These are phyloP conservation scores for Erigeron canadensis DNA, from an alignment of 129 eudicot species.

Conservation along the genomic window DNA sequence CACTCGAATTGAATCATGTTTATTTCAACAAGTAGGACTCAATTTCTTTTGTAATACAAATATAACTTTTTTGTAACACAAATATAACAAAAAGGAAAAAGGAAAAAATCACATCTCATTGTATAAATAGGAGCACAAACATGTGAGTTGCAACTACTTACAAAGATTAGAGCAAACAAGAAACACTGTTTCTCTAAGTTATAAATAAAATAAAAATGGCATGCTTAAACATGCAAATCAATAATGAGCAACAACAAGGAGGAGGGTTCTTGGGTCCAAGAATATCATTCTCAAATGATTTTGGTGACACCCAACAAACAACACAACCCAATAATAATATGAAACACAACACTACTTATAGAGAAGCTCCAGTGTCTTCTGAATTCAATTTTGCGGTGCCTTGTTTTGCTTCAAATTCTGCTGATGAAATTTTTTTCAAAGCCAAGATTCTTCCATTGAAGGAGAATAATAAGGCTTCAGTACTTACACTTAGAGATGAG, in stretches of 20 bases:
- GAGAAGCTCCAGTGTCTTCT: constrained; percentile 81
- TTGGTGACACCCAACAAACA: constrained; percentile 60
- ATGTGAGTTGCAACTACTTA: constrained; percentile 38
- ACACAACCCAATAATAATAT: constrained; percentile 19
- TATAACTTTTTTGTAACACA: no score
- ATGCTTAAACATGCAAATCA: constrained; percentile 75
- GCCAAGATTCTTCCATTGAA: constrained; percentile 66
- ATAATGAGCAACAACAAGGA: constrained; percentile 50
- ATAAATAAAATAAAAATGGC: constrained; percentile 45
- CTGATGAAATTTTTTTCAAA: constrained; percentile 70
- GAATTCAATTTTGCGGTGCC: constrained; percentile 87
- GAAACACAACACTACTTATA: constrained; percentile 46
- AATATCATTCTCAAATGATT: constrained; percentile 95
- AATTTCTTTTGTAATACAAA: no score
- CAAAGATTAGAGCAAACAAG: constrained; percentile 26
- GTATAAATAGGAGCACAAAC: constrained; percentile 37
- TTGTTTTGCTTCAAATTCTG: constrained; percentile 47
- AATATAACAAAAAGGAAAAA: neutral
- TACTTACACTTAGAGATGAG: constrained; percentile 78
- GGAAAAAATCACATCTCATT: constrained; percentile 7
- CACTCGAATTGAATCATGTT: no score
- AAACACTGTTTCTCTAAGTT: constrained; percentile 21
- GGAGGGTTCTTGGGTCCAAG: constrained; percentile 68
- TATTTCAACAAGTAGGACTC: no score
- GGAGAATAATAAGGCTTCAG: constrained; percentile 28